Percentiles rank a stretch among this genome's conserved stretches.
These are phyloP conservation scores for bread wheat (Triticum aestivum) DNA, from an alignment of 176 grass and related monocot species.

Conservation along the genomic window IWGSC_CS_RefSeq_v2.1 NC_057811.1:311421955-311422454, in stretches of 20 bases:
- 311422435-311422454: conserved; percentile 59
- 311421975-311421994: conserved; percentile 96
- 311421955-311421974: conserved; percentile 99
- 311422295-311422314: conserved; percentile 18
- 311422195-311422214: conserved; percentile 97
- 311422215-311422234: conserved; percentile 96
- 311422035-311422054: conserved; percentile 91
- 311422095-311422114: conserved; percentile 98
- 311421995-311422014: conserved; percentile 79
- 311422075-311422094: conserved; percentile 99
- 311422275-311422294: conserved; percentile 10
- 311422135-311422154: conserved; percentile 90
- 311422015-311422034: conserved; percentile 82
- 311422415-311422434: conserved; percentile 98
- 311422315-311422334: conserved; percentile 48
- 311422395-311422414: conserved; percentile 94
- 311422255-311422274: conserved; percentile 6
- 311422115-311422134: conserved; percentile 84
- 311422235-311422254: conserved; percentile 87
- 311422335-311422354: conserved; percentile 97
- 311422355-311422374: conserved; percentile 95
- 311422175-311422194: conserved; percentile 83
- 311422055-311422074: conserved; percentile 99
- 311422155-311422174: conserved; percentile 98
- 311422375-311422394: conserved; percentile 99